phyloP scores from a whole-genome alignment of 495 filamentous ascomycete species.

The Xylaria telfairii region DNA sequence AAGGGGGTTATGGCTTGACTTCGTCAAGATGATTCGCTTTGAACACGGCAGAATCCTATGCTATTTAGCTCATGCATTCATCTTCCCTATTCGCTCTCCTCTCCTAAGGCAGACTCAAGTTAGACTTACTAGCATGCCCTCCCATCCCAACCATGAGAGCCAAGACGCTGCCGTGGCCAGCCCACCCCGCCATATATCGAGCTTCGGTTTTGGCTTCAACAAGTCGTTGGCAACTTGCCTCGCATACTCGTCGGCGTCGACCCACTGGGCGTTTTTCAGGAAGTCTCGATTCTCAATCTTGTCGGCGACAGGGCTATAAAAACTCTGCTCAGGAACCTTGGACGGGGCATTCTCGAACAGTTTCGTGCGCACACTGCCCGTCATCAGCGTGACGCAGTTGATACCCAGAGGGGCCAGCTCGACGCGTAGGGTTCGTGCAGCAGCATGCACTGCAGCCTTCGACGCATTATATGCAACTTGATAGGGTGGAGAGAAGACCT shows the following conservation, averaged over 20 bases:
- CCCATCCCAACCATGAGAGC: conserved; percentile 34
- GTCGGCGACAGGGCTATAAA: conserved; percentile 28
- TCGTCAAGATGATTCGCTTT: conserved; percentile 42
- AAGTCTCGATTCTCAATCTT: conserved; percentile 32
- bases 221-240: conserved; percentile 37
- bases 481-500: conserved; percentile 51
- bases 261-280: conserved; percentile 26
- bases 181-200: conserved; percentile 43
- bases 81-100: conserved; percentile 26
- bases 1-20: conserved; percentile 14
- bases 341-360: conserved; percentile 36
- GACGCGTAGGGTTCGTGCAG: conserved; percentile 51
- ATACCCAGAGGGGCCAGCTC: conserved; percentile 62
- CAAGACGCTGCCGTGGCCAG: conserved; percentile 31
- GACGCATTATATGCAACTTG: conserved; percentile 57
- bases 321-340: conserved; percentile 30
- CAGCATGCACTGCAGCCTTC: conserved; percentile 58
- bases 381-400: conserved; percentile 40
- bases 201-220: conserved; percentile 34
- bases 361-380: conserved; percentile 36
- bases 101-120: neutral
- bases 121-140: conserved; percentile 18
- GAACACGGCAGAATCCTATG: conserved; percentile 46
- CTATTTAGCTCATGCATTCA: conserved; percentile 40
- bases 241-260: conserved; percentile 39